Evolutionary conservation across 75 land plant species (phyloP), one percentile per base, ranked within the genome.

Genomic region (Cupressus sempervirens): DNA sequence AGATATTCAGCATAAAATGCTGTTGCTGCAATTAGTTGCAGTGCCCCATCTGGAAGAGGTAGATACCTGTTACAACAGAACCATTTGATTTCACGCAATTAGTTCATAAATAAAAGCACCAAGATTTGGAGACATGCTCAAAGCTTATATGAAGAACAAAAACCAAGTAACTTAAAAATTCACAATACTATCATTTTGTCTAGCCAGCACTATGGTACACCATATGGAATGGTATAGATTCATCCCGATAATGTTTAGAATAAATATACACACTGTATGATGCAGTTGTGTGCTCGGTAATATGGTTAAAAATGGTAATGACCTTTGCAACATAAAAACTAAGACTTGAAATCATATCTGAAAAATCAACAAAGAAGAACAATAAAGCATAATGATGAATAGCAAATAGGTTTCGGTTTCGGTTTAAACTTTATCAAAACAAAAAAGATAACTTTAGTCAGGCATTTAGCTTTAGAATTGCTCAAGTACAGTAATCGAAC

Each of bases 1-100:
- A 94, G 87, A 80, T 88, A 97, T 89, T 97, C 99, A 6, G 95
- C 94, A 75, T 83, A 85, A 87, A 97, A 97, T 34, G 99, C 99
- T 83, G 94, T 86, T 38, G 95, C 93, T 12, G 90, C 95, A 36
- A 95, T 89, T 16, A 97, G 84, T 82, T 89, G 88, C 5, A 95
- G 91, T 13, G 95, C 90, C 83, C 93, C 96, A 18, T 95, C 90
- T 23, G 98, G 96, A 84, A 95, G 87, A 32, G 93, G 92, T 54
- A 97, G 76, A 80, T 85, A 90, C 79, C 99, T 97, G 93, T 29
- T 50, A 67, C 72, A 2, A 89, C 58, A 14, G 56, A 82, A 48
- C 29, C 48, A 53, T 43, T 41, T 43, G 81, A 43, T 43, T 79
- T 34, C 83, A 83, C 36, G 35, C 86, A 18, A 86, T 29, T 53